Evolutionary conservation across 2,329 filamentous ascomycete genomes (phyloP).

Genomic region (Botrytis galanthina): DNA sequence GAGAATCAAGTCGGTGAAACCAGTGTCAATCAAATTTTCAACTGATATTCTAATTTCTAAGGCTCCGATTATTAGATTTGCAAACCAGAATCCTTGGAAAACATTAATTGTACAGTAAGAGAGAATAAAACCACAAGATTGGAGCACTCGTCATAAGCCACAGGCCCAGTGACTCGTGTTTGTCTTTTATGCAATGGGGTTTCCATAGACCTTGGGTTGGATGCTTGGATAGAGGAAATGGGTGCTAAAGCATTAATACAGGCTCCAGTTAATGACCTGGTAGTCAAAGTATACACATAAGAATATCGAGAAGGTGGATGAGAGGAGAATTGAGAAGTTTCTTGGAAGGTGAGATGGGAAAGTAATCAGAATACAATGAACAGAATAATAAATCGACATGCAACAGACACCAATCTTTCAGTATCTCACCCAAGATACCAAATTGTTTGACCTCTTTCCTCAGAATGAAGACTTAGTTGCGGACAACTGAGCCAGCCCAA

Average conservation of each 20-base stretch:
- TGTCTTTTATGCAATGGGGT: neutral
- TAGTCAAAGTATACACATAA: neutral
- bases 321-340: too few relatives aligned
- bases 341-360: neutral
- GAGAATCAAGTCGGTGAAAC: conserved; percentile 23
- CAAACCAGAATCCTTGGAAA: conserved; percentile 22
- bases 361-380: neutral
- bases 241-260: neutral
- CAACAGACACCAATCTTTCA: neutral
- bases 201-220: neutral
- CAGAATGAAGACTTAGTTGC: neutral
- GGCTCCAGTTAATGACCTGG: neutral
- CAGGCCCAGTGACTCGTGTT: neutral
- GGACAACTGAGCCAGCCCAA: neutral
- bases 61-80: conserved; percentile 22
- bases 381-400: neutral
- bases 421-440: neutral
- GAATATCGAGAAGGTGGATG: neutral
- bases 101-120: too few relatives aligned
- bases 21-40: conserved; percentile 24
- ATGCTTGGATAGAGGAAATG: neutral
- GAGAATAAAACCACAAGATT: neutral
- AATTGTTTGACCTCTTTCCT: neutral
- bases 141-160: neutral
- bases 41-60: neutral